Conservation (phyloP, 805 yeast genomes). For the Nakazawaea pomicola region DNA sequence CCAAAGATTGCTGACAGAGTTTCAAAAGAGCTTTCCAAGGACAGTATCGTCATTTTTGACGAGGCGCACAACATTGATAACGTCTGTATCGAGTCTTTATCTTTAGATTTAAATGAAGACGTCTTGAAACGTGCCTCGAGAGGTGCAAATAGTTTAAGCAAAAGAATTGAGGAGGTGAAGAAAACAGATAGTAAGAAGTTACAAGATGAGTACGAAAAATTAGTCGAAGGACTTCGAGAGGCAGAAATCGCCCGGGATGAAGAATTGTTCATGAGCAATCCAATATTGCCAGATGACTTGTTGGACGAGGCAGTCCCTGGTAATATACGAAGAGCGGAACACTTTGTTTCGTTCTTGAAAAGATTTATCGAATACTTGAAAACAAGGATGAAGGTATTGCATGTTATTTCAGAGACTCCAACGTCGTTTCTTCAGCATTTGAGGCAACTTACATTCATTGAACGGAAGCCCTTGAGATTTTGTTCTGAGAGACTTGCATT, state of each 20-base stretch:
- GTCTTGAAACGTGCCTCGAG: constrained; percentile 78
- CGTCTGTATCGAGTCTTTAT: constrained; percentile 94
- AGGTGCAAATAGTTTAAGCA: constrained; percentile 78
- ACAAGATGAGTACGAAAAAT: constrained; percentile 84
- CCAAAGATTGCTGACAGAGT: constrained; percentile 97
- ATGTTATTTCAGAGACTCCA: constrained; percentile 98
- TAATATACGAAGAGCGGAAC: constrained; percentile 94
- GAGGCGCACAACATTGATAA: constrained; percentile 99
- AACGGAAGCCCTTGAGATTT: constrained; percentile 83
- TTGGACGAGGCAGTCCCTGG: constrained; percentile 95
- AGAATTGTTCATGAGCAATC: constrained; percentile 78
- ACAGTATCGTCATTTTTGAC: constrained; percentile 91
- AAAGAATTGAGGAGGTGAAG: constrained; percentile 81
- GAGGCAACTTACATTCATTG: constrained; percentile 90
- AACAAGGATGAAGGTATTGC: constrained; percentile 95
- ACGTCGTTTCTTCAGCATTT: constrained; percentile 87
- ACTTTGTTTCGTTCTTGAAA: constrained; percentile 87
- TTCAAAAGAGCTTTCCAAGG: constrained; percentile 85
- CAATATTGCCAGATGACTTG: constrained; percentile 80
- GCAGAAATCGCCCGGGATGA: constrained; percentile 63
- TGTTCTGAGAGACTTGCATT: constrained; percentile 89
- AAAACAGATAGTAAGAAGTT: constrained; percentile 75
- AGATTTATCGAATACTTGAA: constrained; percentile 91
- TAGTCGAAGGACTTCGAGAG: constrained; percentile 85
- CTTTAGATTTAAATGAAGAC: constrained; percentile 89